These are phyloP conservation scores for Nakazawaea ambrosiae DNA, from an alignment of 805 yeast genomes.

Conservation along the genomic window DNA sequence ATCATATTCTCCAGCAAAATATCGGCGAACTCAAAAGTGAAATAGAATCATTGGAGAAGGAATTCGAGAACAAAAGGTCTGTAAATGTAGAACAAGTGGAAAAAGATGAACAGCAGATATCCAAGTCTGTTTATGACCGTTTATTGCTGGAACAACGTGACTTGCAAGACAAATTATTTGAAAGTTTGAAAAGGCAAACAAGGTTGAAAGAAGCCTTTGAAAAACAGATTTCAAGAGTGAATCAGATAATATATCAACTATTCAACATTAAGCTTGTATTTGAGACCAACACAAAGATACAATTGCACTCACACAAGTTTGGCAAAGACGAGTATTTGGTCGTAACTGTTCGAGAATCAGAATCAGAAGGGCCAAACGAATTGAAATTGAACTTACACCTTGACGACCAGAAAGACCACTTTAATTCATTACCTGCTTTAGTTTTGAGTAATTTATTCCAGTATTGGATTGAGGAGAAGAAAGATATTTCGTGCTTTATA, in stretches of 20 bases:
- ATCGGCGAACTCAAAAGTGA: too few species aligned
- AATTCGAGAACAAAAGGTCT: too few species aligned
- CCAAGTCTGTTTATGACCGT: slow-evolving; percentile 49
- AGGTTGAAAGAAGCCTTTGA: slow-evolving; percentile 54
- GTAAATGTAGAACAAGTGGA: background rate
- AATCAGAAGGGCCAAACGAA: too few species aligned
- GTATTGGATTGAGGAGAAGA: slow-evolving; percentile 62
- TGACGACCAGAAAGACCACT: too few species aligned
- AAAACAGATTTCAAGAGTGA: slow-evolving; percentile 63
- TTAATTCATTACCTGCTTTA: slow-evolving; percentile 16
- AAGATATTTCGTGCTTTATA: slow-evolving; percentile 70
- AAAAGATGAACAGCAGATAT: background rate
- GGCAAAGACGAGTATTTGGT: slow-evolving; percentile 14
- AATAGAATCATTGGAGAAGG: too few species aligned
- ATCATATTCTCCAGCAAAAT: background rate
- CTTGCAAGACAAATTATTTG: slow-evolving; percentile 39
- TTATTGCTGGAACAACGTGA: slow-evolving; percentile 45
- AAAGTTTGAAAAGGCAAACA: slow-evolving; percentile 41
- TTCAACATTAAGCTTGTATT: slow-evolving; percentile 74
- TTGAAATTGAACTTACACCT: too few species aligned
- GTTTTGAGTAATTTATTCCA: slow-evolving; percentile 43
- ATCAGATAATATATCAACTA: slow-evolving; percentile 57
- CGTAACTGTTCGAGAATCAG: slow-evolving; percentile 21
- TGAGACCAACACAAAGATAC: slow-evolving; percentile 19
- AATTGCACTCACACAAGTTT: slow-evolving; percentile 41